A percentile compares a stretch with the other conserved stretches of the same genome.
Conservation (phyloP, 495 filamentous ascomycete species). For the Aspergillus bridgeri region DNA sequence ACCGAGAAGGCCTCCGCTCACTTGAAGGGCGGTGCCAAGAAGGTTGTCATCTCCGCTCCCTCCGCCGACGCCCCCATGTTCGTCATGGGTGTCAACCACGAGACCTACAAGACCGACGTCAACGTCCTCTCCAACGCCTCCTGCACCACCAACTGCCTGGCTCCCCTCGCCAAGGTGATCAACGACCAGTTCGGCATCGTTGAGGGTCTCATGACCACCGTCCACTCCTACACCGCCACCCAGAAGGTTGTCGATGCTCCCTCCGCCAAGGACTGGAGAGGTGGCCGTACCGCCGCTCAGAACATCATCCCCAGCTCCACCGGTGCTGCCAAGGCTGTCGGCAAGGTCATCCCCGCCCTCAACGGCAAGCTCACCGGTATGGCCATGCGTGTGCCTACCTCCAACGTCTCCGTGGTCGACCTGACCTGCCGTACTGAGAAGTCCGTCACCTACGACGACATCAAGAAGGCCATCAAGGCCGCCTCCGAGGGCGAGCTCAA, state of each 20-base stretch:
- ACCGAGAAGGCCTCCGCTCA: slow-evolving; percentile 91
- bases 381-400: slow-evolving; percentile 97
- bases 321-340: slow-evolving; percentile 98
- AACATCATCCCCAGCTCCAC: slow-evolving; percentile 99
- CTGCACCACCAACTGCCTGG: slow-evolving; percentile 99
- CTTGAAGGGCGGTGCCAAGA: slow-evolving; percentile 98
- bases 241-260: slow-evolving; percentile 99
- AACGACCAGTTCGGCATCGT: slow-evolving; percentile 96
- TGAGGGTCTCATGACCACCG: slow-evolving; percentile 99
- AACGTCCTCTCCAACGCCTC: slow-evolving; percentile 98
- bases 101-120: slow-evolving; percentile 82
- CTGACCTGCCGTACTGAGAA: slow-evolving; percentile 93
- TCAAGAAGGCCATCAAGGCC: slow-evolving; percentile 89
- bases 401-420: slow-evolving; percentile 99
- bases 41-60: slow-evolving; percentile 98
- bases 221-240: slow-evolving; percentile 99
- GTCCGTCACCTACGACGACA: slow-evolving; percentile 81
- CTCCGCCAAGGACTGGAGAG: slow-evolving; percentile 98
- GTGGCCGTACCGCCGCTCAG: slow-evolving; percentile 95
- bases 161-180: slow-evolving; percentile 97
- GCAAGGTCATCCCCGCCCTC: slow-evolving; percentile 95
- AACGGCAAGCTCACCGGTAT: slow-evolving; percentile 99
- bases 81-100: slow-evolving; percentile 99
- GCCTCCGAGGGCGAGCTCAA: slow-evolving; percentile 80
- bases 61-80: slow-evolving; percentile 99